phyloP scores from a whole-genome alignment of 2,329 filamentous ascomycete genomes.

The Rhytidhysteron rufulum region DNA sequence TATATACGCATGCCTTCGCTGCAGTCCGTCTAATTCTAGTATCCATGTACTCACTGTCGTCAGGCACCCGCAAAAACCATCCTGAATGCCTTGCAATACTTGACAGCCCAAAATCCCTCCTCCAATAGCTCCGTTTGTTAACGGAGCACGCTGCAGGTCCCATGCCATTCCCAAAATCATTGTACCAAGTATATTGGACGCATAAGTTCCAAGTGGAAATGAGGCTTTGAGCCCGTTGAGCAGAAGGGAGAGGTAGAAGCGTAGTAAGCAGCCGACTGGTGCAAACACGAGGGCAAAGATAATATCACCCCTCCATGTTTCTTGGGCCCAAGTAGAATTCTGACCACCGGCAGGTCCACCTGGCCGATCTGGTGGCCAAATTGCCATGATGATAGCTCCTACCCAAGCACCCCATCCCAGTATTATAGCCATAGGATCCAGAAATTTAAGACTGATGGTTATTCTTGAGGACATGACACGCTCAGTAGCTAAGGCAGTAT shows the following conservation, averaged over 20 bases:
- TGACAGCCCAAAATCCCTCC: slow-evolving; percentile 35
- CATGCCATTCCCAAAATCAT: slow-evolving; percentile 67
- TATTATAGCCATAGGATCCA: slow-evolving; percentile 57
- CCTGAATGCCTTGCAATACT: slow-evolving; percentile 36
- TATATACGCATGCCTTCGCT: not conserved
- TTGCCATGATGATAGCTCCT: slow-evolving; percentile 67
- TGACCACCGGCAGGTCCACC: slow-evolving; percentile 10
- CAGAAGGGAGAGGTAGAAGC: slow-evolving; percentile 65
- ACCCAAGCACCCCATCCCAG: slow-evolving; percentile 75
- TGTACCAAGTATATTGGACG: slow-evolving; percentile 71
- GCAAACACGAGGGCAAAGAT: slow-evolving; percentile 75
- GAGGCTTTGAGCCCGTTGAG: slow-evolving; percentile 61
- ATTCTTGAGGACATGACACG: slow-evolving; percentile 58
- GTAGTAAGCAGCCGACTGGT: slow-evolving; percentile 66
- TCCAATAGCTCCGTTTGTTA: slow-evolving; percentile 15
- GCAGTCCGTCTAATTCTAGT: not conserved
- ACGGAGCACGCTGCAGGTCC: slow-evolving; percentile 64
- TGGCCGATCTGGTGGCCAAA: slow-evolving; percentile 62
- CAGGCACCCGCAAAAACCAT: slow-evolving; percentile 39
- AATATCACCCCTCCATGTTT: slow-evolving; percentile 72
- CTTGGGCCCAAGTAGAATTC: too few species aligned
- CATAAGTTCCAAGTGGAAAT: slow-evolving; percentile 80
- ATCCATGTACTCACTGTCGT: slow-evolving; percentile 39
- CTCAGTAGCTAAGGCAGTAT: slow-evolving; percentile 64
- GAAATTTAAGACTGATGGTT: slow-evolving; percentile 52